A percentile compares a stretch with the other conserved stretches of the same genome.
Conservation (phyloP, 2,329 filamentous ascomycete genomes). For the Chrysoporthe puriensis region DNA sequence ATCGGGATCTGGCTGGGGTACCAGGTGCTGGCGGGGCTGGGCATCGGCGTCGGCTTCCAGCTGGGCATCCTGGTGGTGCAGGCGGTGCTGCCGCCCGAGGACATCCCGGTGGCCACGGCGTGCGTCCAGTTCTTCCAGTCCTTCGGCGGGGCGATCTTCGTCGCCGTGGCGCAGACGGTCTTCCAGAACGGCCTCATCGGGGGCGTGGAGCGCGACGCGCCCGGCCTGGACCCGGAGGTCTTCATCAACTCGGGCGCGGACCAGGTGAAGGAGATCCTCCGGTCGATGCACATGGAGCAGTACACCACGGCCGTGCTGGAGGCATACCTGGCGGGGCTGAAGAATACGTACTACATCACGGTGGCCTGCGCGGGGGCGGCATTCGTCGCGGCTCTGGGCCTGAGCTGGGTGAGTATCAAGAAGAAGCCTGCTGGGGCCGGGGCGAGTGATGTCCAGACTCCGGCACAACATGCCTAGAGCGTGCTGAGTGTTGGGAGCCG, state of each 20-base stretch:
- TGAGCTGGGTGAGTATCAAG: conserved; percentile 60
- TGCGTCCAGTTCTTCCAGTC: conserved; percentile 63
- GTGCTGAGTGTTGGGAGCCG: no score
- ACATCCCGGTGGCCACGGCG: conserved; percentile 54
- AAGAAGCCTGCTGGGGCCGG: conserved; percentile 31
- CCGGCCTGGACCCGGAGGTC: conserved; percentile 23
- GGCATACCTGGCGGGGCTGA: conserved; percentile 55
- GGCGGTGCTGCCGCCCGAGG: conserved; percentile 49
- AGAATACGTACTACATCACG: conserved; percentile 56
- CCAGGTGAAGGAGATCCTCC: conserved; percentile 50
- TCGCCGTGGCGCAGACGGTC: conserved; percentile 67
- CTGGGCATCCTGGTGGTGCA: conserved; percentile 52
- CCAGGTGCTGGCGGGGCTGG: conserved; percentile 55
- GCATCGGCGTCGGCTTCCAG: conserved; percentile 53
- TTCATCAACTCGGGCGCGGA: conserved; percentile 36
- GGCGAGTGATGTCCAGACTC: no score
- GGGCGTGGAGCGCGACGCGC: conserved; percentile 37
- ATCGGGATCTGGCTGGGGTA: conserved; percentile 58
- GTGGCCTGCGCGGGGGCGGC: conserved; percentile 51
- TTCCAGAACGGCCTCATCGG: conserved; percentile 66
- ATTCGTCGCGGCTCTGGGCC: conserved; percentile 47
- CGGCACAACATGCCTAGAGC: conserved; percentile 10
- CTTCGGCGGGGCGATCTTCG: conserved; percentile 65
- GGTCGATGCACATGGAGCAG: conserved; percentile 44
- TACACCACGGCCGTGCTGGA: conserved; percentile 47